Evolutionary conservation across 495 filamentous ascomycete species (phyloP).

Genomic region (Rostrohypoxylon terebratum): DNA sequence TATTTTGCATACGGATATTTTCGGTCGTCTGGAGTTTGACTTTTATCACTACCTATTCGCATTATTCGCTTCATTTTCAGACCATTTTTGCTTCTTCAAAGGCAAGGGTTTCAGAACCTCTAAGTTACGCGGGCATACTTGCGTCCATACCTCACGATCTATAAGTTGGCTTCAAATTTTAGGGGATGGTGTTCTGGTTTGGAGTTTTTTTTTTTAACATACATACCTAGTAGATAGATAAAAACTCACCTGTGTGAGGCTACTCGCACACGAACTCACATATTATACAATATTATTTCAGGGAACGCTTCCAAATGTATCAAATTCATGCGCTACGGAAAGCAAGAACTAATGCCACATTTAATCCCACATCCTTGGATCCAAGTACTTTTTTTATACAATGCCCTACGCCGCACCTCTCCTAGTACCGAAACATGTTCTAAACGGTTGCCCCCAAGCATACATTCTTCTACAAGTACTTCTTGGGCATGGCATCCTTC

Average conservation of each 20-base stretch:
- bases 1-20: not conserved
- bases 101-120: slow-evolving; percentile 5
- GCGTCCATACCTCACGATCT: not conserved
- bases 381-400: slow-evolving; percentile 45
- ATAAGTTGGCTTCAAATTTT: not conserved
- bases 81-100: not conserved
- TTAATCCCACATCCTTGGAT: slow-evolving; percentile 37
- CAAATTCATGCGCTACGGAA: slow-evolving; percentile 28
- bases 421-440: not conserved
- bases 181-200: not conserved
- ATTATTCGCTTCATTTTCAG: not conserved
- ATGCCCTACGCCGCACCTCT: slow-evolving; percentile 16
- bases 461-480: slow-evolving; percentile 73
- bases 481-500: slow-evolving; percentile 84
- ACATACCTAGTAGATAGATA: not conserved
- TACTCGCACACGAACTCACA: not conserved
- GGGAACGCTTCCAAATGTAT: slow-evolving; percentile 21
- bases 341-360: slow-evolving; percentile 28
- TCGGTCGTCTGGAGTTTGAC: not conserved
- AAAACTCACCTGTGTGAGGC: not conserved
- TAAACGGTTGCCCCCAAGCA: not conserved
- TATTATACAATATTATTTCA: not conserved
- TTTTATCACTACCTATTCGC: not conserved
- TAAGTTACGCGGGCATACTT: not conserved
- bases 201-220: no score